These are phyloP conservation scores for Zygoascus biomembranicola DNA, from an alignment of 805 yeast species.

Conservation along the genomic window DNA sequence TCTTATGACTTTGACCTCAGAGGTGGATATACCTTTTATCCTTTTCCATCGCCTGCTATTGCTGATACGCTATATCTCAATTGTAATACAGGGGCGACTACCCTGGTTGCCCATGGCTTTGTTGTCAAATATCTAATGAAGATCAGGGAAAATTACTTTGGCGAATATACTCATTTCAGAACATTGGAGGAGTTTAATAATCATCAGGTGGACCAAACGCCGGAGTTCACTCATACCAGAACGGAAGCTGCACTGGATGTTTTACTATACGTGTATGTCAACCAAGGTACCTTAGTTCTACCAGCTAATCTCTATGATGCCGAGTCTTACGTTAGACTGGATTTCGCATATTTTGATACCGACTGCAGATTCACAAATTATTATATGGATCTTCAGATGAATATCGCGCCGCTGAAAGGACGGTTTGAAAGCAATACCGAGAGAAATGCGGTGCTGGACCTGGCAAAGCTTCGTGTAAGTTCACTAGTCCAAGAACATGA, in stretches of 20 bases:
- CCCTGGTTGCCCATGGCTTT: slow-evolving; percentile 70
- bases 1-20: slow-evolving; percentile 50
- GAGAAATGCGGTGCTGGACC: slow-evolving; percentile 12
- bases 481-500: slow-evolving; percentile 4
- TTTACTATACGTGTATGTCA: slow-evolving; percentile 59
- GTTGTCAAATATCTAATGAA: slow-evolving; percentile 66
- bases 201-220: slow-evolving; percentile 14
- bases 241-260: slow-evolving; percentile 67
- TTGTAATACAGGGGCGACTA: slow-evolving; percentile 57
- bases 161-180: slow-evolving; percentile 71
- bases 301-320: slow-evolving; percentile 69
- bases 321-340: slow-evolving; percentile 43
- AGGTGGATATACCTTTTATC: slow-evolving; percentile 60
- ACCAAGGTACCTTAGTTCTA: slow-evolving; percentile 60
- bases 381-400: slow-evolving; percentile 86
- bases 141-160: slow-evolving; percentile 82
- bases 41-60: slow-evolving; percentile 52
- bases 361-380: slow-evolving; percentile 85
- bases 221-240: slow-evolving; percentile 9
- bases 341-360: slow-evolving; percentile 57
- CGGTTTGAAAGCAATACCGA: slow-evolving; percentile 14
- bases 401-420: slow-evolving; percentile 51
- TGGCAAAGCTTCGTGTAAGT: slow-evolving; percentile 4
- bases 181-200: slow-evolving; percentile 76
- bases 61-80: slow-evolving; percentile 63